Percentiles rank a stretch among this genome's conserved stretches.
Evolutionary conservation across 1,284 basidiomycete genomes (phyloP).

Genomic region (Leucoagaricus sp.): DNA sequence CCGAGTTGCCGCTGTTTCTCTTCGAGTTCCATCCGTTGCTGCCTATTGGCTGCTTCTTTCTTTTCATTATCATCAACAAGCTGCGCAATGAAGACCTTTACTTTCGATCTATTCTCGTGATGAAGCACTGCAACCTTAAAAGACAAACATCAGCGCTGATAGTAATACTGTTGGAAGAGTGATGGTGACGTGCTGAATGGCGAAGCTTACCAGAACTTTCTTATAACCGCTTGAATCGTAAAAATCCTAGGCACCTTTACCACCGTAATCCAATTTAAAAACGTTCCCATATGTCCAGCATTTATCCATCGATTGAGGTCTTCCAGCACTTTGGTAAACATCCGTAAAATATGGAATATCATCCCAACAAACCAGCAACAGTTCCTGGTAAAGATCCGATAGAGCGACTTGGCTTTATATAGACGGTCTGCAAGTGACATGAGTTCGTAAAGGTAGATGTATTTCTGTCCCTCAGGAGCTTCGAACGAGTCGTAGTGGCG

Average conservation of each 20-base stretch:
- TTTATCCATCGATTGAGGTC: not conserved
- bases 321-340: not conserved
- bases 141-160: no score
- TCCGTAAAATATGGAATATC: not conserved
- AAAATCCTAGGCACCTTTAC: constrained; percentile 1
- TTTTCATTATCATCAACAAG: no score
- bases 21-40: no score
- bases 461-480: not conserved
- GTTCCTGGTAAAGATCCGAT: constrained; percentile 3
- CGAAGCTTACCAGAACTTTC: not conserved
- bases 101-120: no score
- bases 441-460: constrained; percentile 2
- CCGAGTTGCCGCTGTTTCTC: no score
- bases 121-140: no score
- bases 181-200: not conserved
- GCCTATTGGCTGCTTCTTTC: no score
- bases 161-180: no score
- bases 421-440: not conserved
- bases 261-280: not conserved
- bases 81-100: no score
- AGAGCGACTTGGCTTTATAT: not conserved
- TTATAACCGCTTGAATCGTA: not conserved
- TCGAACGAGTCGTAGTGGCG: not conserved
- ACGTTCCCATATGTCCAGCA: constrained; percentile 2
- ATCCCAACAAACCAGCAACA: constrained; percentile 10